Conservation (phyloP, 2,329 filamentous ascomycete genomes). For the Microdochium bolleyi region DNA sequence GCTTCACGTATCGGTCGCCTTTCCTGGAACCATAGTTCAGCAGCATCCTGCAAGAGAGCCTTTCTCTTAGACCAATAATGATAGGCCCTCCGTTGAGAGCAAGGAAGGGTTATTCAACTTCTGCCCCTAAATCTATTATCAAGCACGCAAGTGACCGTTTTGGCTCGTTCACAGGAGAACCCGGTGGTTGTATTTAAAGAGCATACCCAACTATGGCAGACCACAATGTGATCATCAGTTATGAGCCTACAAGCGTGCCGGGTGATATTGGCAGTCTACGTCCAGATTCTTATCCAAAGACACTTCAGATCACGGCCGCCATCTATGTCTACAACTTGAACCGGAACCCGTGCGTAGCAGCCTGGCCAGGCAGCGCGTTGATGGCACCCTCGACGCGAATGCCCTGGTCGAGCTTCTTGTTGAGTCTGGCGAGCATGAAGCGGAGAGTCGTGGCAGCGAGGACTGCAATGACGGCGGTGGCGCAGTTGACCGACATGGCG, state of each 20-base stretch:
- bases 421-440: conserved; percentile 55
- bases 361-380: conserved; percentile 47
- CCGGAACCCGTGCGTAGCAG: conserved; percentile 54
- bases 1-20: no score
- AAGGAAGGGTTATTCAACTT: no score
- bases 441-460: conserved; percentile 54
- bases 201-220: no score
- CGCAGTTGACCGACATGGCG: conserved; percentile 63
- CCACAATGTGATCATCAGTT: no score
- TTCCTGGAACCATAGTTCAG: not conserved
- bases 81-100: no score
- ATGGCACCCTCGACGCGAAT: conserved; percentile 48
- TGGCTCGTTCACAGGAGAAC: no score
- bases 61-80: not conserved
- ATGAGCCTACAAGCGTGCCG: no score
- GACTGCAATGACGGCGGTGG: conserved; percentile 56
- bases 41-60: not conserved
- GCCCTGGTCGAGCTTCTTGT: conserved; percentile 61
- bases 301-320: not conserved
- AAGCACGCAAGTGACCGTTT: no score
- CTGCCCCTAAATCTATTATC: no score
- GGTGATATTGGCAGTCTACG: no score
- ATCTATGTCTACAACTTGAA: conserved; percentile 43
- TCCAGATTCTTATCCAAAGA: no score
- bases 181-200: not conserved